These are phyloP conservation scores for Debaryomycetaceae sp. DNA, from an alignment of 1,139 yeast genomes.

Conservation along the genomic window DNA sequence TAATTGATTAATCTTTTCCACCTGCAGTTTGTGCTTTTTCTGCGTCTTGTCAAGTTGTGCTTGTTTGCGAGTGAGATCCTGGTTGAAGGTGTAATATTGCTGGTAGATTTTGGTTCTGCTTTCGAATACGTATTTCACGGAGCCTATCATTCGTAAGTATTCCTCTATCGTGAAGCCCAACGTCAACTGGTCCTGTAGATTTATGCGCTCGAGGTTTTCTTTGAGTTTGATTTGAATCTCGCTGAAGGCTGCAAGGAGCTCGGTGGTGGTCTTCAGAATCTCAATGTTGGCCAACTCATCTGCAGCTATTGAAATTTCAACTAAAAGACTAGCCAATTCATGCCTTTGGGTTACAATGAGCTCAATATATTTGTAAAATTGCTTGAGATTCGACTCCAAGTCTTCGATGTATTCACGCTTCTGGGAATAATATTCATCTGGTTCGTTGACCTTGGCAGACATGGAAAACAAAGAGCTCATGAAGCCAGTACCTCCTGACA, in stretches of 20 bases:
- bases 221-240: constrained; percentile 68
- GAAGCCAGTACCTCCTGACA: constrained; percentile 41
- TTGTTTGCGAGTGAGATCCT: constrained; percentile 45
- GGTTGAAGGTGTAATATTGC: constrained; percentile 47
- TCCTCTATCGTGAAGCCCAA: constrained; percentile 87
- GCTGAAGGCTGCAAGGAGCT: constrained; percentile 55
- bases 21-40: constrained; percentile 55
- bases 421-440: constrained; percentile 72
- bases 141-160: constrained; percentile 72
- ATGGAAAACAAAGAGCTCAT: constrained; percentile 61
- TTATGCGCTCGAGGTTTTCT: constrained; percentile 74
- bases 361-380: constrained; percentile 70
- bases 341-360: constrained; percentile 70
- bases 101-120: constrained; percentile 71
- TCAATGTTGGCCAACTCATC: constrained; percentile 77
- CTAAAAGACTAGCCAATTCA: constrained; percentile 53
- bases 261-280: constrained; percentile 64
- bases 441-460: constrained; percentile 64
- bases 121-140: constrained; percentile 70
- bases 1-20: constrained; percentile 55
- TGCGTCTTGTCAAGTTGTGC: constrained; percentile 50
- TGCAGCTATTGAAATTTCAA: constrained; percentile 51
- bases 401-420: constrained; percentile 68
- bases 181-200: constrained; percentile 82
- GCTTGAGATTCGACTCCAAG: constrained; percentile 69